A percentile compares a stretch with the other conserved stretches of the same genome.
Conservation (phyloP, 495 filamentous ascomycete species). For the Lasiosphaeriaceae sp. region DNA sequence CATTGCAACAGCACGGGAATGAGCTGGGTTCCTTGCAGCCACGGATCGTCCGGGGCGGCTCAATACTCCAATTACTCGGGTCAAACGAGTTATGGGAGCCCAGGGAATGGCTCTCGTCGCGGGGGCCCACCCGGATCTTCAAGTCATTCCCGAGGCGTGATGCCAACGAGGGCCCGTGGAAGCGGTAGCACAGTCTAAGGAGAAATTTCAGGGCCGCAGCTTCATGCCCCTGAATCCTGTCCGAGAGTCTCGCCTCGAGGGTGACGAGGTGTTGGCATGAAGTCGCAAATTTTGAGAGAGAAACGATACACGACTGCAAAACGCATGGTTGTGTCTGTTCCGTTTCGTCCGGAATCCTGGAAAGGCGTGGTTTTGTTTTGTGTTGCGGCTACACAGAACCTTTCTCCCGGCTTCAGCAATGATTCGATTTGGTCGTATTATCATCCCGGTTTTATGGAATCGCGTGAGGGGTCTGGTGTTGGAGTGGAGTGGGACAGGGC, state of each 20-base stretch:
- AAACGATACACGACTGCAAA: not conserved
- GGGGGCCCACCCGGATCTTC: not conserved
- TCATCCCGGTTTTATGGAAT: not conserved
- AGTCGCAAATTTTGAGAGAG: not conserved
- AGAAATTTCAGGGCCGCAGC: not conserved
- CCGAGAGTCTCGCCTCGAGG: not conserved
- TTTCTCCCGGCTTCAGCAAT: not conserved
- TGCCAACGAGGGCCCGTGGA: not conserved
- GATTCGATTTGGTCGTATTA: not conserved
- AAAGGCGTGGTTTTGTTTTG: not conserved
- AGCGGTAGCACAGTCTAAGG: not conserved
- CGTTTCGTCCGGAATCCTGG: not conserved
- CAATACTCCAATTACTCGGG: not conserved
- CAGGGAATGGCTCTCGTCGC: not conserved
- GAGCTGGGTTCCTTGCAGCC: constrained; percentile 8
- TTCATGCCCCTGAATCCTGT: not conserved
- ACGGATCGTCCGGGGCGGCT: not conserved
- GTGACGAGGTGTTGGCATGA: not conserved
- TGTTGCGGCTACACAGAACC: not conserved
- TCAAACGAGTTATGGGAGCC: not conserved
- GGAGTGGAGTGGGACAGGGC: not conserved
- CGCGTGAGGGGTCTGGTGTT: not conserved
- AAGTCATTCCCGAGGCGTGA: not conserved
- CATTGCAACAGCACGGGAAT: constrained; percentile 1
- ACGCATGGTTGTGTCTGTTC: not conserved